phyloP scores from a whole-genome alignment of 129 eudicot species.

The Escallonia rubra region DNA sequence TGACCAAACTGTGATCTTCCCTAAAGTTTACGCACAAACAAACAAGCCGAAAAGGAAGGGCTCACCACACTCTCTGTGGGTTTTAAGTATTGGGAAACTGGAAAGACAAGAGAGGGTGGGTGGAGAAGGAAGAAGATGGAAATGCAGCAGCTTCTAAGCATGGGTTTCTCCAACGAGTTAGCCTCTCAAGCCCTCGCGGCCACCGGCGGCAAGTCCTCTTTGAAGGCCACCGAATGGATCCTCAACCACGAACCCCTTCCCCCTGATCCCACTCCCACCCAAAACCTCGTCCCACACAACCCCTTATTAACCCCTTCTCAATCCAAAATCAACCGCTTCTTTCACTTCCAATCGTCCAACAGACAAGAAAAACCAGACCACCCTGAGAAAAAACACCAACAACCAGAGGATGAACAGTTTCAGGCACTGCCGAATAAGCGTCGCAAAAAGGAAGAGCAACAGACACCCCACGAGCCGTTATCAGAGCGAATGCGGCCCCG shows the following conservation, averaged over 20 bases:
- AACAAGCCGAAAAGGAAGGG: no score
- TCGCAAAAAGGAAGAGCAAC: neutral
- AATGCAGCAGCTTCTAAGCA: slow-evolving; percentile 57
- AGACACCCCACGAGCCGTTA: slow-evolving; percentile 41
- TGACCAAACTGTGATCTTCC: no score
- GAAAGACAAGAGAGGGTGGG: neutral
- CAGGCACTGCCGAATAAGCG: slow-evolving; percentile 10
- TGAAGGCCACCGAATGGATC: slow-evolving; percentile 72
- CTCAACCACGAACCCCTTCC: slow-evolving; percentile 26
- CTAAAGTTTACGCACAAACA: no score
- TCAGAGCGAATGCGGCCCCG: slow-evolving; percentile 92
- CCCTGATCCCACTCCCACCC: slow-evolving; percentile 3
- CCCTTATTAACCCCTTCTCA: slow-evolving; percentile 25
- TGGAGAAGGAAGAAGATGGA: slow-evolving; percentile 4
- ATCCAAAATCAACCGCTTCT: slow-evolving; percentile 67
- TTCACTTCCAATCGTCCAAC: slow-evolving; percentile 24
- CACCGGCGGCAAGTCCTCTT: slow-evolving; percentile 48
- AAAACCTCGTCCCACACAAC: neutral
- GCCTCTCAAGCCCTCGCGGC: slow-evolving; percentile 63
- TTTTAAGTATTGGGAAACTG: no score
- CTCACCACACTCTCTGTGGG: no score
- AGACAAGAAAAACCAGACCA: slow-evolving; percentile 1
- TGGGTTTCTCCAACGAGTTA: slow-evolving; percentile 75
- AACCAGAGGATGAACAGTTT: neutral
- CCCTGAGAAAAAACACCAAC: slow-evolving; percentile 4